Base-by-base conservation (phyloP, 1,139 yeast species). In the Geotrichum klebahnii region DNA sequence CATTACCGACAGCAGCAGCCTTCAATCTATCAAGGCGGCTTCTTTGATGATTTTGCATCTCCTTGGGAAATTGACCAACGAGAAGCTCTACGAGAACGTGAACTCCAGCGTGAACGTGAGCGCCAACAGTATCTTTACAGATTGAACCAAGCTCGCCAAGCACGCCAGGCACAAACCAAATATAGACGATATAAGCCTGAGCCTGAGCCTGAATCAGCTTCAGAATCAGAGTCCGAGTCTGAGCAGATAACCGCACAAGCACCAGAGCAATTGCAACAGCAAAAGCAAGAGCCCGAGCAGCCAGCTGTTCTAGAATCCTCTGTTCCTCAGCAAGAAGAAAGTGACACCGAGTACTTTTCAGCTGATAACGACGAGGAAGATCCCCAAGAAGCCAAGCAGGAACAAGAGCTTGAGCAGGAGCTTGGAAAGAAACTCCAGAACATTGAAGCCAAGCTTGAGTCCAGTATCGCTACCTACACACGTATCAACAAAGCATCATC, bases 381-480 rank as follows among this genome's bases (percentile, higher is more conserved):
- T 3, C 17, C 37, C 5, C 19, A 14, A 12, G 35, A 16, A 17
- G n/a, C n/a, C n/a, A n/a, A n/a, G n/a, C n/a, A n/a, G n/a, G n/a
- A n/a, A n/a, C n/a, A n/a, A n/a, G 39, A 35, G 5, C 10, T 35
- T 6, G 39, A 35, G n/a, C 8, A 10, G 5, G 6, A 35, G 19
- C 24, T 35, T 16, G 39, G 17, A 23, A 12, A 16, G 8, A 35
- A 19, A 35, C 12, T 22, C 3, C 22, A 3, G 20, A 22, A 26
- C 10, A 19, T 39, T 16, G 12, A 26, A 17, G 2, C 33, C 34
- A 39, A 39, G 24, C 43, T 39, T 5, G 43, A 39, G 9, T 5
- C 24, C 33, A 39, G 43, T 34, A 39, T 39, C 17, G 33, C 43
- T 32, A 28, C 43, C 12, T 39, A 39, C 16, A 39, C 34, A 16